phyloP scores from a whole-genome alignment of 495 filamentous ascomycete species.

The Hyaloscypha variabilis region DNA sequence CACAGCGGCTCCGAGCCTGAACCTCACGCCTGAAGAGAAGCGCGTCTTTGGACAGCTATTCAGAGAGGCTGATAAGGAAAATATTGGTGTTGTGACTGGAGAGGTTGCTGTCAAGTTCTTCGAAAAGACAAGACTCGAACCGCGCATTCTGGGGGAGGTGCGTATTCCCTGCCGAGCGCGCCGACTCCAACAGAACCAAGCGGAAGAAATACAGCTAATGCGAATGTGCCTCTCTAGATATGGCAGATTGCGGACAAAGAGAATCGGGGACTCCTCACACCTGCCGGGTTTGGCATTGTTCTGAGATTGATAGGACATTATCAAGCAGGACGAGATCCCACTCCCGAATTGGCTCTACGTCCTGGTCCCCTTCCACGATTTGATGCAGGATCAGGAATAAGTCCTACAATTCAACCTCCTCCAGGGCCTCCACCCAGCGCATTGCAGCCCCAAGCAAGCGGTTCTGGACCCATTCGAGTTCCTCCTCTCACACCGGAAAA shows the following conservation, averaged over 20 bases:
- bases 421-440: constrained; percentile 55
- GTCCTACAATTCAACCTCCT: constrained; percentile 41
- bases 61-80: constrained; percentile 83
- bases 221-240: constrained; percentile 61
- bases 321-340: constrained; percentile 80
- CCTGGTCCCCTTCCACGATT: constrained; percentile 92
- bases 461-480: constrained; percentile 76
- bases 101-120: constrained; percentile 98
- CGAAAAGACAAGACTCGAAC: constrained; percentile 87
- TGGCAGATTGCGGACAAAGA: constrained; percentile 98
- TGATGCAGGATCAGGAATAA: constrained; percentile 55
- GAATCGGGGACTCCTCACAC: constrained; percentile 91
- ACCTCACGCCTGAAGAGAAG: constrained; percentile 91
- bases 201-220: neutral
- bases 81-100: constrained; percentile 91
- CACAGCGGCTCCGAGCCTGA: constrained; percentile 69
- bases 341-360: constrained; percentile 68
- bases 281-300: constrained; percentile 87
- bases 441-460: constrained; percentile 66
- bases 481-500: constrained; percentile 89
- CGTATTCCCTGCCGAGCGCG: constrained; percentile 29
- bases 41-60: constrained; percentile 91
- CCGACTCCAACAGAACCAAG: neutral
- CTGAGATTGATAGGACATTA: constrained; percentile 94
- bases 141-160: constrained; percentile 87